Percentiles rank a stretch among this genome's conserved stretches.
Evolutionary conservation across 2,329 filamentous ascomycete species (phyloP).

Genomic region (Fusarium proliferatum): DNA sequence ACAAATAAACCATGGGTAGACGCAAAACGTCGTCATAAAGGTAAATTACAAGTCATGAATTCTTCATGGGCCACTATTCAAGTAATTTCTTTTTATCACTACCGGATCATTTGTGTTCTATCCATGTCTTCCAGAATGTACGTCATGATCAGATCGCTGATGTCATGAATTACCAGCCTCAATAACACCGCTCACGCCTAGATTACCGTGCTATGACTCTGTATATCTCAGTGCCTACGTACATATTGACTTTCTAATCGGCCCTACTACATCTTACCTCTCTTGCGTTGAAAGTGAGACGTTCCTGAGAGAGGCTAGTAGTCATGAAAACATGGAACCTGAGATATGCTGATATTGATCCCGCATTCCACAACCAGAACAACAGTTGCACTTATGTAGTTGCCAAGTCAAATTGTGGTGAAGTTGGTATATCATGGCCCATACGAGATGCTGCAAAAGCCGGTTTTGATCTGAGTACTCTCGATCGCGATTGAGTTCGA

Average conservation of each 20-base stretch:
- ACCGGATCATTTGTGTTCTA: background rate
- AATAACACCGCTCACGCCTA: background rate
- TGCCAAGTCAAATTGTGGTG: too few species aligned
- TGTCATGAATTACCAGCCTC: background rate
- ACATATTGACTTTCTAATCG: background rate
- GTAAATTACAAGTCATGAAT: too few species aligned
- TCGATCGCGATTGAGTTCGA: background rate
- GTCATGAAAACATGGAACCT: background rate
- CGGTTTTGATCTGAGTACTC: background rate
- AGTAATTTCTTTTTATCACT: background rate
- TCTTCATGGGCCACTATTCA: too few species aligned
- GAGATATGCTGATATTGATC: background rate
- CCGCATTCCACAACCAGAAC: background rate
- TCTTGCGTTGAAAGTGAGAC: rapidly evolving
- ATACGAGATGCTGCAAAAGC: background rate
- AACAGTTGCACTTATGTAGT: rapidly evolving
- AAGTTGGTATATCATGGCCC: rapidly evolving
- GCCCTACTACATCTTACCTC: background rate
- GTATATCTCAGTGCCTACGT: background rate
- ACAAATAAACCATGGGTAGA: too few species aligned
- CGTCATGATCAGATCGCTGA: background rate
- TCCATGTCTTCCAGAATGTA: background rate
- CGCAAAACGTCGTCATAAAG: too few species aligned
- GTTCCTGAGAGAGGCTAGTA: rapidly evolving
- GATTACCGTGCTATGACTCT: background rate